Conservation (phyloP, 2,329 filamentous ascomycete species). For the Trichoderma citrinoviride region DNA sequence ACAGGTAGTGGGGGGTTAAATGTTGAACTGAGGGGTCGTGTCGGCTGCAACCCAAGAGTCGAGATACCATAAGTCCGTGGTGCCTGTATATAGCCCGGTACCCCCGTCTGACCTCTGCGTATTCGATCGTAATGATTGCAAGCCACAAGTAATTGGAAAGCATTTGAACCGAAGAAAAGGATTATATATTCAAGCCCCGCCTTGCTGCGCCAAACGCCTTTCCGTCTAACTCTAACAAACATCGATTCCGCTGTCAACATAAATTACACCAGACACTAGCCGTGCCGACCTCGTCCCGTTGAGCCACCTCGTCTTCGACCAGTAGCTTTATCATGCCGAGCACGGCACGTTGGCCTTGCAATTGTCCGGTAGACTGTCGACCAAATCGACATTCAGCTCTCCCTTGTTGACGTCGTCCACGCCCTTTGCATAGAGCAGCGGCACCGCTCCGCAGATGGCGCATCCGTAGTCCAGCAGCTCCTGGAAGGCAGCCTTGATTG, state of each 20-base stretch:
- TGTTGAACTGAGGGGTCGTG: not conserved
- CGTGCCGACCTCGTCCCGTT: too few relatives aligned
- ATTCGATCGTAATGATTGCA: not conserved
- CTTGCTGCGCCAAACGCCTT: constrained; percentile 4
- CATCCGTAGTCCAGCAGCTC: not conserved
- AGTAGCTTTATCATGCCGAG: not conserved
- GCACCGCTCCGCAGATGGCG: constrained; percentile 11
- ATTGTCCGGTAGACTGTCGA: constrained; percentile 6
- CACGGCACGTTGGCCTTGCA: constrained; percentile 9
- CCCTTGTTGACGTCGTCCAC: constrained; percentile 10
- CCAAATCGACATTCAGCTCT: constrained; percentile 15
- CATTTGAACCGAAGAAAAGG: not conserved
- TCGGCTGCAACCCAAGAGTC: not conserved
- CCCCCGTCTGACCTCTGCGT: not conserved
- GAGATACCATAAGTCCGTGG: not conserved
- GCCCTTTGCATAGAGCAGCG: constrained; percentile 12
- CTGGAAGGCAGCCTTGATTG: not conserved
- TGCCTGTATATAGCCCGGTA: too few relatives aligned
- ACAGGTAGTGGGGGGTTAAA: not conserved
- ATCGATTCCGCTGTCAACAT: too few relatives aligned
- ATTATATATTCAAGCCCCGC: not conserved
- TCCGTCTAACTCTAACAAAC: constrained; percentile 6
- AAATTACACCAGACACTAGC: too few relatives aligned
- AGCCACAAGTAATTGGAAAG: not conserved
- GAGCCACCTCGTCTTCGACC: not conserved